phyloP scores from a whole-genome alignment of 108 stramenopile species.

The Cyclotella sp. region DNA sequence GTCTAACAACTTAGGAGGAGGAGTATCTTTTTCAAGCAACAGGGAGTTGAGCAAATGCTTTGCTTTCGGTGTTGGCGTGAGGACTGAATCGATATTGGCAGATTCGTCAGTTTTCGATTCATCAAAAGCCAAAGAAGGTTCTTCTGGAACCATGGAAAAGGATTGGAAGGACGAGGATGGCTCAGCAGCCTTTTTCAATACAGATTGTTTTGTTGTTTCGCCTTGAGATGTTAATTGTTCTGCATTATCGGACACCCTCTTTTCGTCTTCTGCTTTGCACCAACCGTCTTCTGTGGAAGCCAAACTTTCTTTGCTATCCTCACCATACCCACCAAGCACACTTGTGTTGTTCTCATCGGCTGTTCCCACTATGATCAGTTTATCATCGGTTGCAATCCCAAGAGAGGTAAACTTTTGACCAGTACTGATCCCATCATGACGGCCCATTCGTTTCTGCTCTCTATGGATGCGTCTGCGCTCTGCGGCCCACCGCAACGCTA shows the following conservation, averaged over 20 bases:
- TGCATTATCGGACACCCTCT: constrained; percentile 3
- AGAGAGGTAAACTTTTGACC: not conserved
- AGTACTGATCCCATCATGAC: constrained; percentile 4
- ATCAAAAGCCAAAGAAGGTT: not conserved
- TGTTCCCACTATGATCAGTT: constrained; percentile 8
- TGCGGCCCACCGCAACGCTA: constrained; percentile 84
- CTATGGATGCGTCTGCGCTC: constrained; percentile 41
- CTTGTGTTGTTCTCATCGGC: constrained; percentile 9
- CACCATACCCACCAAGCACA: constrained; percentile 21
- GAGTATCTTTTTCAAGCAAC: not conserved
- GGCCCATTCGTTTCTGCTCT: constrained; percentile 9
- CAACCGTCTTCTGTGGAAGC: constrained; percentile 34
- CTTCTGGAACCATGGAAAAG: not conserved
- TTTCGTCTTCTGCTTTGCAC: constrained; percentile 41
- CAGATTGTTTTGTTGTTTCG: constrained; percentile 3
- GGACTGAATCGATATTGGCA: not conserved
- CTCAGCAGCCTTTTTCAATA: not conserved
- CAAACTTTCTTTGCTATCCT: constrained; percentile 28
- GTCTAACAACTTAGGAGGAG: not conserved
- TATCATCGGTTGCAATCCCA: constrained; percentile 4
- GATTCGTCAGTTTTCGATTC: not conserved
- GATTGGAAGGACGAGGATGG: not conserved
- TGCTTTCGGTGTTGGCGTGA: constrained; percentile 4
- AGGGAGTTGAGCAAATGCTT: constrained; percentile 16
- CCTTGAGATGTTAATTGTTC: not conserved